These are phyloP conservation scores for Aureobasidium sp. DNA, from an alignment of 2,329 filamentous ascomycete genomes.

Conservation along the genomic window DNA sequence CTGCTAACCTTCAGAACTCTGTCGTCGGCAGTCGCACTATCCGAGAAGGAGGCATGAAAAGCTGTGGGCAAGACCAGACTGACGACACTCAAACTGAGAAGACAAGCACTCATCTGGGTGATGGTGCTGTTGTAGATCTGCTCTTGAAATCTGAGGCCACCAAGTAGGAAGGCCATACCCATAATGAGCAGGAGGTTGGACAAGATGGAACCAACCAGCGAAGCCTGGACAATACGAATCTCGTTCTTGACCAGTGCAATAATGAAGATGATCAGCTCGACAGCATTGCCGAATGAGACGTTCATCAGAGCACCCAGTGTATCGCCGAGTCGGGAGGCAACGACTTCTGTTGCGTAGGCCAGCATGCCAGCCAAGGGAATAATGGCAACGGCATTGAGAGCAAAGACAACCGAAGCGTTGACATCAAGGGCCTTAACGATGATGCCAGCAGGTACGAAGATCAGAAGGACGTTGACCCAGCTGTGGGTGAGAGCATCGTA, in stretches of 20 bases:
- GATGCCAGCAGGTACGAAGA: constrained; percentile 76
- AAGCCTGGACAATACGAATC: constrained; percentile 87
- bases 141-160: constrained; percentile 79
- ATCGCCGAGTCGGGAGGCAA: constrained; percentile 42
- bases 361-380: constrained; percentile 45
- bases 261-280: constrained; percentile 53
- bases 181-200: constrained; percentile 83
- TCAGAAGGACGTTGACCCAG: constrained; percentile 69
- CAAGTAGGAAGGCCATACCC: constrained; percentile 85
- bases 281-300: constrained; percentile 47
- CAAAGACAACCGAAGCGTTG: constrained; percentile 40
- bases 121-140: constrained; percentile 96
- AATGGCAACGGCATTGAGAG: constrained; percentile 47
- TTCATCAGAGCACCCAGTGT: constrained; percentile 45
- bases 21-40: constrained; percentile 50
- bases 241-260: constrained; percentile 74
- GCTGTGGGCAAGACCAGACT: constrained; percentile 80
- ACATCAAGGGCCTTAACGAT: constrained; percentile 45
- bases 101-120: constrained; percentile 91
- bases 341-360: constrained; percentile 43
- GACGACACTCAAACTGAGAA: constrained; percentile 83
- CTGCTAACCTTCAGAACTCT: constrained; percentile 79
- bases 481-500: constrained; percentile 61
- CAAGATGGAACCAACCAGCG: constrained; percentile 80
- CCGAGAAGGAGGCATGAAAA: constrained; percentile 76